Base-by-base conservation (phyloP, 1,284 basidiomycete genomes). In the Fistulinella staudtii region DNA sequence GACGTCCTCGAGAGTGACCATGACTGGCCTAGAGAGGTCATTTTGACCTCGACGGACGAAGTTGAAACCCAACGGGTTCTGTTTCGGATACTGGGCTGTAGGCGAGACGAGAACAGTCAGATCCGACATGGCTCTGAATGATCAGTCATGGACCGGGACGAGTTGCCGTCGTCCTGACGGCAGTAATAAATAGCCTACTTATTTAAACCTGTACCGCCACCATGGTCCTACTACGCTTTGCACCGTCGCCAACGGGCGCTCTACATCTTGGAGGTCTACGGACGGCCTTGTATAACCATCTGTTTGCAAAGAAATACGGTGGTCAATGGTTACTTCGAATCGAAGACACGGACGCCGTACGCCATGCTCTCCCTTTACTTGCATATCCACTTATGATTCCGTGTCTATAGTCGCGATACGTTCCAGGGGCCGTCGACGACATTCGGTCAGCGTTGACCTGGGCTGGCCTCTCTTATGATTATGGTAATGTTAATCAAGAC, bases 221-320 rank as follows among this genome's bases (percentile, higher is more conserved):
- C 53, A 33, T 48, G 1, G 47, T 73, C n/a, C 64, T 88, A 9
- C 63, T 99, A 8, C 85, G 95, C 7, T 99, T 99, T 65, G 95
- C 95, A 0, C 95, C 96, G 0, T 98, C 95, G 0, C 96, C 96
- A 0, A 99, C 96, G 0, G 95, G 96, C 3, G 79, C 85, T 36
- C 74, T 99, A 2, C 95, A 99, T 67, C 81, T 99, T 1, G 95
- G 95, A 2, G 95, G 96, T 0, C 78, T 99, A n/a, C 73, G 96
- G 15, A 99, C 94, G 38, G 96, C 94, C 0, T 73, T 99, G 4
- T 94, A 94, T 70, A 99, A 99, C 63, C 79, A 97, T 59, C 69
- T 98, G 0, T 84, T 88, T 46, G 89, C 93, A 1, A 77, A 78
- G 54, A 91, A 89, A 59, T 73, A 80, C 22, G 80, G 79, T 2